Conservation (phyloP, 2,329 filamentous ascomycete species). For the Clarireedia paspali region DNA sequence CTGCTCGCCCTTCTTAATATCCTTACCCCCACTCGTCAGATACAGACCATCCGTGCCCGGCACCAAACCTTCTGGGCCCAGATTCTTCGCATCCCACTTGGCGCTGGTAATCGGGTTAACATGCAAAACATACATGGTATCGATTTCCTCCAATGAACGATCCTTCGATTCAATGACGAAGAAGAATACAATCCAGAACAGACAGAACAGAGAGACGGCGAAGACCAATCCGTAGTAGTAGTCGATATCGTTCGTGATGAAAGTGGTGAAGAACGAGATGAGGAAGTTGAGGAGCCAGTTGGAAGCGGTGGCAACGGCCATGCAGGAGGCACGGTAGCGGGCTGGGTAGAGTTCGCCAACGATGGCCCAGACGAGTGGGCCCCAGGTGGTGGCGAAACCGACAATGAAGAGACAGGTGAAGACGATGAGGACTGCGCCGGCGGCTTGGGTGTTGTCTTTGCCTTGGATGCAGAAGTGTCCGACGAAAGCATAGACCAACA, state of each 20-base stretch:
- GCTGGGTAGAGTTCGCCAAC: constrained; percentile 60
- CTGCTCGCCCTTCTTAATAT: constrained; percentile 15
- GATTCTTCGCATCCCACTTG: constrained; percentile 20
- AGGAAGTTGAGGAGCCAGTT: constrained; percentile 67
- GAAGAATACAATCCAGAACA: constrained; percentile 64
- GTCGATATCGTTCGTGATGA: constrained; percentile 63
- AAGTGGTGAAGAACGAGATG: constrained; percentile 69
- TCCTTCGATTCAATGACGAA: constrained; percentile 70
- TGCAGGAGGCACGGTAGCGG: constrained; percentile 50
- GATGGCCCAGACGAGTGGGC: constrained; percentile 60
- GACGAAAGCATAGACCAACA: constrained; percentile 48
- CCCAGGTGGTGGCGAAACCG: constrained; percentile 63
- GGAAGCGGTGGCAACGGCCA: constrained; percentile 52
- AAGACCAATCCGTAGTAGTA: constrained; percentile 63
- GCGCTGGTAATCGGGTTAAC: constrained; percentile 37
- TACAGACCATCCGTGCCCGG: constrained; percentile 11
- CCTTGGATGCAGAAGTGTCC: constrained; percentile 38
- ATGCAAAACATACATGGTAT: constrained; percentile 60
- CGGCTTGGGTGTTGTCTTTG: constrained; percentile 37
- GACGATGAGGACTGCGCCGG: constrained; percentile 55
- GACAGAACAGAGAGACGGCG: constrained; percentile 58
- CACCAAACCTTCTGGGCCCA: constrained; percentile 16
- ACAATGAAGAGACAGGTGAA: constrained; percentile 60
- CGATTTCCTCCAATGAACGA: constrained; percentile 69
- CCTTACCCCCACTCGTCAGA: constrained; percentile 12